Evolutionary conservation across 1,139 yeast species (phyloP), one percentile per base, ranked within the genome.

Genomic region (Suhomyces wounanorum): DNA sequence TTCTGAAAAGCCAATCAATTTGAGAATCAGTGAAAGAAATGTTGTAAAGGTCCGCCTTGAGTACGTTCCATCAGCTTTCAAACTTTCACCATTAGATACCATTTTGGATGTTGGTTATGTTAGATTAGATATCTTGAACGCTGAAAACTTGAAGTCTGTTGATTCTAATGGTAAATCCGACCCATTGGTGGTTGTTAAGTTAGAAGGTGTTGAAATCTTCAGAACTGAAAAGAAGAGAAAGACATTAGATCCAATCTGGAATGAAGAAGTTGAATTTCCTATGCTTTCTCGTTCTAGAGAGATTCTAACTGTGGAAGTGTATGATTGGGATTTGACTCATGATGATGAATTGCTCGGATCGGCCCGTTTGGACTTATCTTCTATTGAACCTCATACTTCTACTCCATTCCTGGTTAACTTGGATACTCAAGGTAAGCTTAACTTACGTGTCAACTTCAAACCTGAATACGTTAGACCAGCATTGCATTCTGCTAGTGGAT

Each of bases 251-350:
- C 95, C 95, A 30, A 72, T 73, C 6, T 87, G 90, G 89, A 84
- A 86, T 62, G 92, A 86, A 59, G 63, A 70, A 3, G 70, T 77
- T 18, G 77, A 75, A n/a, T 67, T 87, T 60, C 84, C 87, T 14
- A 67, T 87, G 54, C 73, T 80, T 30, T 85, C 94, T 0, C 81
- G 89, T 66, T 72, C 83, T 1, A 79, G 87, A 64, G 75, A 79
- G 45, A 59, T 72, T 23, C 62, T 85, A 28, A 55, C 68, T 41
- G 59, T 85, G 40, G 79, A 78, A 49, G 81, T 85, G 13, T 82
- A 70, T 60, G 95, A 87, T 66, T 87, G 94, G 94, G 94, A 87
- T 67, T 77, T 84, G 61, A 80, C 90, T 28, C 91, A 88, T 55
- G 80, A 77, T 47, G 83, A 85, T 63, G 87, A 82, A 59, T 66